These are phyloP conservation scores for Lenzites betulinus DNA, from an alignment of 768 basidiomycete species.

Conservation along the genomic window DNA sequence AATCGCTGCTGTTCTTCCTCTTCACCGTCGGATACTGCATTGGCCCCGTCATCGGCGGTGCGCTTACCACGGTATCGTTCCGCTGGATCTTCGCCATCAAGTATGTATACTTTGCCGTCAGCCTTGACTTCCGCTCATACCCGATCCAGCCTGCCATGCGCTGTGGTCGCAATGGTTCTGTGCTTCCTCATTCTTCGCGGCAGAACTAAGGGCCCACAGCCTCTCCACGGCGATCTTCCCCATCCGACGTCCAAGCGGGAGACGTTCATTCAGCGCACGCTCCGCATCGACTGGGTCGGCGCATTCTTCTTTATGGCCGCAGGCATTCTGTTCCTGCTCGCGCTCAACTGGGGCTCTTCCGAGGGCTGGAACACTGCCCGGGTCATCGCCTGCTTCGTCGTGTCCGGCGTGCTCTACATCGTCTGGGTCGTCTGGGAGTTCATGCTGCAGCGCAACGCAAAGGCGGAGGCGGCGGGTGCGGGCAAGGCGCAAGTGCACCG, in stretches of 20 bases:
- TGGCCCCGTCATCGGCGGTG: constrained; percentile 50
- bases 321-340: constrained; percentile 50
- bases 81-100: constrained; percentile 62
- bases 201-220: constrained; percentile 27
- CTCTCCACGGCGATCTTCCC: constrained; percentile 16
- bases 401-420: constrained; percentile 46
- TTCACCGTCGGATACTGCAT: constrained; percentile 45
- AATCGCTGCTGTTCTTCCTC: constrained; percentile 43
- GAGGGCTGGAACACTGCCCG: constrained; percentile 43
- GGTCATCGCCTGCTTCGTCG: constrained; percentile 49
- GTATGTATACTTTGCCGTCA: constrained; percentile 30
- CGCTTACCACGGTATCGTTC: constrained; percentile 41
- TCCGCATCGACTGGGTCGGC: constrained; percentile 50
- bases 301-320: constrained; percentile 44
- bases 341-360: constrained; percentile 52
- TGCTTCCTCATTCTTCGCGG: constrained; percentile 44
- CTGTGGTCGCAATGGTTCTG: constrained; percentile 39
- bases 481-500: background rate
- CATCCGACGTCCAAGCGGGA: constrained; percentile 4
- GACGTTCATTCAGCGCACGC: constrained; percentile 32
- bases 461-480: background rate
- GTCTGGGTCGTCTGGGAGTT: constrained; percentile 47
- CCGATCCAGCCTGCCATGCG: constrained; percentile 42
- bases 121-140: background rate
- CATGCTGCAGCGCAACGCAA: constrained; percentile 35